phyloP scores from a whole-genome alignment of 768 basidiomycete species.

The Russula ochroleuca region DNA sequence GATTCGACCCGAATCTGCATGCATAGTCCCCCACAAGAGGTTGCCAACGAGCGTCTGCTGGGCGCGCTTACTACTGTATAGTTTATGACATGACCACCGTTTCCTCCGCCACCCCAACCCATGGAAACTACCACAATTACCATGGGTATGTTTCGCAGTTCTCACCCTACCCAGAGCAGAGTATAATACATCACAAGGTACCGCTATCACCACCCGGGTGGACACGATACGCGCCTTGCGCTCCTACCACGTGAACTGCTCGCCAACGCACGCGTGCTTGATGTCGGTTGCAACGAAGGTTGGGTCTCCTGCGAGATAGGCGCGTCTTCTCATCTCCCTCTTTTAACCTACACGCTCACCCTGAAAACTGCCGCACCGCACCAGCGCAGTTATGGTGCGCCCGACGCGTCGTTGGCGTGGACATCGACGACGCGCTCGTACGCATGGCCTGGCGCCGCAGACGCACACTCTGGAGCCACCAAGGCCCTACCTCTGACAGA shows the following conservation, averaged over 20 bases:
- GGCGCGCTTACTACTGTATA: no score
- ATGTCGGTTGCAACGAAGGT: slow-evolving; percentile 27
- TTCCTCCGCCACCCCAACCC: slow-evolving; percentile 18
- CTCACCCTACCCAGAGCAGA: neutral
- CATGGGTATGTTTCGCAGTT: slow-evolving; percentile 18
- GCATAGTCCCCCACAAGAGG: no score
- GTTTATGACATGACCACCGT: slow-evolving; percentile 15
- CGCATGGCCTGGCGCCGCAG: slow-evolving; percentile 70
- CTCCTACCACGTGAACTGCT: slow-evolving; percentile 41
- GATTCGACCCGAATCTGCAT: no score
- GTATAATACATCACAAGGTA: slow-evolving; percentile 4
- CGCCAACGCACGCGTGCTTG: slow-evolving; percentile 16
- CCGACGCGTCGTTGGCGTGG: slow-evolving; percentile 70
- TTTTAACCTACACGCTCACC: neutral
- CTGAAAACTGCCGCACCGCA: neutral
- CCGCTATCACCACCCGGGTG: slow-evolving; percentile 20
- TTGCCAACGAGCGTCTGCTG: no score
- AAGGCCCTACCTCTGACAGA: slow-evolving; percentile 39
- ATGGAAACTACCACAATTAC: slow-evolving; percentile 29
- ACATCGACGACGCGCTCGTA: slow-evolving; percentile 77
- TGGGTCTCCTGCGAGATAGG: slow-evolving; percentile 24
- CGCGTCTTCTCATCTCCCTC: slow-evolving; percentile 28
- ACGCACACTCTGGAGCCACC: slow-evolving; percentile 66
- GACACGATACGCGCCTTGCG: slow-evolving; percentile 57
- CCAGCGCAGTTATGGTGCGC: slow-evolving; percentile 64